These are phyloP conservation scores for Yarrowia sp. DNA, from an alignment of 805 yeast genomes.

Conservation along the genomic window DNA sequence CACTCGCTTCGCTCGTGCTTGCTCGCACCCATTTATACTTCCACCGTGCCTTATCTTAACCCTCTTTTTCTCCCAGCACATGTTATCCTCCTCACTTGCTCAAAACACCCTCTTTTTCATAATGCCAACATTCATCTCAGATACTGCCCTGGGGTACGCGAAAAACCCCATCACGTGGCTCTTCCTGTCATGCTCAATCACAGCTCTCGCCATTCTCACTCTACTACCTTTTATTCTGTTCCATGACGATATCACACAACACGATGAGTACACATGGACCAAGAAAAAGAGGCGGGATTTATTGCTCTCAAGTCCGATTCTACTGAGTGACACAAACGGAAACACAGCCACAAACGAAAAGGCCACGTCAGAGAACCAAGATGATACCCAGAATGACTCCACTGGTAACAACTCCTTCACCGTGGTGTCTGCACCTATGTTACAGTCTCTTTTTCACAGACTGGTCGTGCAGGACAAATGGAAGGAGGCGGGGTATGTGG, in stretches of 20 bases:
- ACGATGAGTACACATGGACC: not conserved
- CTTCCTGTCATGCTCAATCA: not conserved
- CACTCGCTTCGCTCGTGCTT: no score
- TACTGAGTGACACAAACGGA: not conserved
- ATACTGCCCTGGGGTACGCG: not conserved
- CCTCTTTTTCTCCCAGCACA: no score
- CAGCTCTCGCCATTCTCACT: not conserved
- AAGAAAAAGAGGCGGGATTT: not conserved
- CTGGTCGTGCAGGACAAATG: conserved; percentile 8
- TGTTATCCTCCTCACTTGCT: no score
- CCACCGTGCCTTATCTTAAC: no score
- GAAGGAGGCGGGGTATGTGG: conserved; percentile 11
- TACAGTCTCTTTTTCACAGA: conserved; percentile 9
- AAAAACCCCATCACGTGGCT: conserved; percentile 1
- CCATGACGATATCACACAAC: not conserved
- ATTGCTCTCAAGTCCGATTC: not conserved
- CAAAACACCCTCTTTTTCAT: not conserved
- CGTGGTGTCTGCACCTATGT: not conserved
- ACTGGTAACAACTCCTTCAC: not conserved
- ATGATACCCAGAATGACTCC: not conserved
- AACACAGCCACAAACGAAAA: not conserved
- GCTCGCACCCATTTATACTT: no score
- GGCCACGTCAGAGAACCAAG: not conserved
- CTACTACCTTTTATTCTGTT: not conserved
- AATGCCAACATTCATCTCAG: not conserved